Base-by-base conservation (phyloP, 192 early-diverging fungal genomes). In the Coemansia sp. region DNA sequence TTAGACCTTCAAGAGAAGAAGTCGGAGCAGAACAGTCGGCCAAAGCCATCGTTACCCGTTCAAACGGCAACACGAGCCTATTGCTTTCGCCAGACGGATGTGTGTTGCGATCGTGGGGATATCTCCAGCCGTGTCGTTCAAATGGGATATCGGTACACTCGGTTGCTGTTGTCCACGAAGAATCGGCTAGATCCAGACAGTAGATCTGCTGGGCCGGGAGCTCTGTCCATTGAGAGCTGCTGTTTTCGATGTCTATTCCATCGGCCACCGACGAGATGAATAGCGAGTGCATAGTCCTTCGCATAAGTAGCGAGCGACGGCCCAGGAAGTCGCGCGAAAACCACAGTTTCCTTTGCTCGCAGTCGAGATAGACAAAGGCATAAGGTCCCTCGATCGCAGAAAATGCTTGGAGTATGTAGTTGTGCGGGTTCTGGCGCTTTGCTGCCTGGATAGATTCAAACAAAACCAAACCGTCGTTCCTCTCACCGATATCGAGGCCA, bases 301-400 rank as follows among this genome's bases (percentile, higher is more conserved):
- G 61, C 34, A 7, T 52, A 40, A 64, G 31, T 44, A 47, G 75
- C 2, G 92, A 94, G 25, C 95, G 74, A 25, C 95, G 87, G 13
- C 95, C 95, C 4, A 97, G 68, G 28, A 85, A 88, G 65, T 97
- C 95, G 14, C 95, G 76, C 1, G 89, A 87, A 82, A 96, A 96
- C 83, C 87, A 96, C 36, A 97, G 56, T 7, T 50, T 59, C 9
- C 37, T 19, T 3, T 64, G 58, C n/a, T 34, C 20, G 6, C 40
- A 31, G 38, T 79, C 69, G 11, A 79, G 89, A 30, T 87, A 91
- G 1, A 92, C 82, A 75, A 95, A 85, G 0, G 93, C 87, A 78
- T 87, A 98, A 1, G 91, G 91, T 0, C 94, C 95, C 55, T 89
- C 83, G 14, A 96, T 84, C 10, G 48, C 65, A 11, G 76, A 22